phyloP scores from a whole-genome alignment of 2,329 filamentous ascomycete species.

The Sporothrix humicola region DNA sequence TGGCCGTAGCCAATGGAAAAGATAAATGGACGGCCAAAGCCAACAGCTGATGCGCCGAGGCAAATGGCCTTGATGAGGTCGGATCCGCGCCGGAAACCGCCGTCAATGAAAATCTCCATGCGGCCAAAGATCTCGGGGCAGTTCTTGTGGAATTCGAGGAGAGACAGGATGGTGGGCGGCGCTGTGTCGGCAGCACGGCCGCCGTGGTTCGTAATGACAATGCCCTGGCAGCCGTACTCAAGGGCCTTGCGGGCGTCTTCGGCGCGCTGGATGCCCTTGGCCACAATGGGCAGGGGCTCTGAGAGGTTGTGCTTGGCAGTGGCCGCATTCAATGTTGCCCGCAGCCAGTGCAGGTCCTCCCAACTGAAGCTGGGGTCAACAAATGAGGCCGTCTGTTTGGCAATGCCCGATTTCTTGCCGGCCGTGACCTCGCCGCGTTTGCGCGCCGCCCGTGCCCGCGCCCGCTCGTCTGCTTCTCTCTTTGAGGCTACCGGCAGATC shows the following conservation, averaged over 20 bases:
- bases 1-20: constrained; percentile 50
- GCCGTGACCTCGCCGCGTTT: constrained; percentile 36
- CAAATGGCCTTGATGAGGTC: constrained; percentile 53
- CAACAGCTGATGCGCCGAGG: constrained; percentile 51
- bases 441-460: neutral
- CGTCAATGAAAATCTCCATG: constrained; percentile 50
- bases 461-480: constrained; percentile 62
- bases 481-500: constrained; percentile 62
- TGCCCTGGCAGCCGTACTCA: constrained; percentile 57
- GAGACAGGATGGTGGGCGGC: constrained; percentile 47
- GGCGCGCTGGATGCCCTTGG: constrained; percentile 63
- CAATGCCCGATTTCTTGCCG: constrained; percentile 51
- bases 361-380: constrained; percentile 57
- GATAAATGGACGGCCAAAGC: constrained; percentile 57
- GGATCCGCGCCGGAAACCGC: constrained; percentile 51
- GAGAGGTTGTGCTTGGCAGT: neutral
- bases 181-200: constrained; percentile 60
- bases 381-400: constrained; percentile 57
- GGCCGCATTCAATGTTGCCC: constrained; percentile 44
- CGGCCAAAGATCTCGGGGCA: constrained; percentile 50
- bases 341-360: constrained; percentile 61
- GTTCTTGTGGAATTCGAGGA: constrained; percentile 49
- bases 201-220: constrained; percentile 64
- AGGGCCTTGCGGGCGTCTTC: constrained; percentile 60
- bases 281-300: constrained; percentile 54